Conservation (phyloP, 1,139 yeast species). For the Candida sp. region DNA sequence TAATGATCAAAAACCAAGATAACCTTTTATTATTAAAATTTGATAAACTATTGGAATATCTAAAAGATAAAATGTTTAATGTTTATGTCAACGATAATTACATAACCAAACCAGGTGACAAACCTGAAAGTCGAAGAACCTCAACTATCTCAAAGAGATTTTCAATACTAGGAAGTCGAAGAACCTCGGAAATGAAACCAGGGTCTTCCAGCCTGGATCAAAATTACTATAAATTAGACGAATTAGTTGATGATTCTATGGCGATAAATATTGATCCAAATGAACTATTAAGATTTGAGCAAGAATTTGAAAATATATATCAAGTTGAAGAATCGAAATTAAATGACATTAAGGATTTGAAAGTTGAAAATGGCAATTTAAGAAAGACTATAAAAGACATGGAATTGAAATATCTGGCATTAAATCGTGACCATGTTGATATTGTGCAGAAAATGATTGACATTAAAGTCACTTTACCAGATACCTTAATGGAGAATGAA, state of each 20-base stretch:
- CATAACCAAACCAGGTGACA: constrained; percentile 17
- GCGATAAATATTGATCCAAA: constrained; percentile 68
- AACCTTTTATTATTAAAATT: constrained; percentile 60
- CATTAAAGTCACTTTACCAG: constrained; percentile 39
- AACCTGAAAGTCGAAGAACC: constrained; percentile 7
- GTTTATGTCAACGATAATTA: constrained; percentile 52
- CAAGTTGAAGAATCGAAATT: constrained; percentile 64
- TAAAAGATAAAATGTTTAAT: constrained; percentile 78
- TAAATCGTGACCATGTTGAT: constrained; percentile 72
- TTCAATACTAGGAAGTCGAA: constrained; percentile 14
- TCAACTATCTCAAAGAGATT: constrained; percentile 14
- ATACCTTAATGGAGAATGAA: constrained; percentile 71
- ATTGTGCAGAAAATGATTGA: constrained; percentile 42
- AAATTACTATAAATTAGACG: constrained; percentile 58
- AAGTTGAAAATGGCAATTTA: constrained; percentile 66
- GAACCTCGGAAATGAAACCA: constrained; percentile 7
- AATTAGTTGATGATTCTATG: constrained; percentile 79
- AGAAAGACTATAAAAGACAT: constrained; percentile 71
- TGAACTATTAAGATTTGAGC: constrained; percentile 62
- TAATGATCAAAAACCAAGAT: constrained; percentile 65
- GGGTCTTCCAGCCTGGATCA: constrained; percentile 1
- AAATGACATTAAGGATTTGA: constrained; percentile 65
- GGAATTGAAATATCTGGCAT: constrained; percentile 64
- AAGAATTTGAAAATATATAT: constrained; percentile 74
- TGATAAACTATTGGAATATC: constrained; percentile 69